Percentiles rank a stretch among this genome's conserved stretches.
phyloP scores from a whole-genome alignment of 345 rosid genomes.

The Citrus hindsii region DNA sequence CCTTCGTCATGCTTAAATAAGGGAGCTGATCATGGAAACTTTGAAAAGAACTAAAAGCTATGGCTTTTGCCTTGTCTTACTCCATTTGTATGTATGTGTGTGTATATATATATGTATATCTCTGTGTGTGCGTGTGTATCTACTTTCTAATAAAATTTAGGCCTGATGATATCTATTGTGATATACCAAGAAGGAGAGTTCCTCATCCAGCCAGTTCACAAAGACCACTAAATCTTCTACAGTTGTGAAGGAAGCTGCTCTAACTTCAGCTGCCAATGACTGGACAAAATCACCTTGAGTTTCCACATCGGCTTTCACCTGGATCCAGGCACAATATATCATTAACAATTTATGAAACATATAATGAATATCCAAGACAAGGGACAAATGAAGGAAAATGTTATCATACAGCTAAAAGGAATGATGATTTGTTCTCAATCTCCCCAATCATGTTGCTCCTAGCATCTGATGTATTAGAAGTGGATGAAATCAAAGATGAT shows the following conservation, averaged over 20 bases:
- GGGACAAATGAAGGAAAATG: slow-evolving; percentile 10
- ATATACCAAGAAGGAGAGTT: slow-evolving; percentile 93
- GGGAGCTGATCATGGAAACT: background rate
- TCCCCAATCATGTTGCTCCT: slow-evolving; percentile 97
- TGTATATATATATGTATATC: background rate
- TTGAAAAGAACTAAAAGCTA: background rate
- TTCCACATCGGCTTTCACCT: slow-evolving; percentile 99
- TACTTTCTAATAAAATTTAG: background rate
- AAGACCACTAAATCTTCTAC: slow-evolving; percentile 81
- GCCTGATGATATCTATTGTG: background rate
- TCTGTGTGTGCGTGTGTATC: background rate
- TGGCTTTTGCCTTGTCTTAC: background rate
- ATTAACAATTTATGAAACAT: slow-evolving; percentile 12
- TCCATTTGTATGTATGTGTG: background rate
- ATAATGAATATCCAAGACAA: background rate
- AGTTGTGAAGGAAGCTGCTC: slow-evolving; percentile 73
- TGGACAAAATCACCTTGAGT: slow-evolving; percentile 97
- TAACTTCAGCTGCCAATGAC: slow-evolving; percentile 85
- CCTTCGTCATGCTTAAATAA: background rate
- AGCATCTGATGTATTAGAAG: slow-evolving; percentile 68
- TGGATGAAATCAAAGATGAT: slow-evolving; percentile 56
- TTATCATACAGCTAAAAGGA: slow-evolving; percentile 82
- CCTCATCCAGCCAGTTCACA: slow-evolving; percentile 98
- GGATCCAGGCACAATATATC: slow-evolving; percentile 17
- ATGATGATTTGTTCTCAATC: slow-evolving; percentile 86